Evolutionary conservation across 257 asterid genomes (phyloP).

Genomic region (Fraxinus anomala): DNA sequence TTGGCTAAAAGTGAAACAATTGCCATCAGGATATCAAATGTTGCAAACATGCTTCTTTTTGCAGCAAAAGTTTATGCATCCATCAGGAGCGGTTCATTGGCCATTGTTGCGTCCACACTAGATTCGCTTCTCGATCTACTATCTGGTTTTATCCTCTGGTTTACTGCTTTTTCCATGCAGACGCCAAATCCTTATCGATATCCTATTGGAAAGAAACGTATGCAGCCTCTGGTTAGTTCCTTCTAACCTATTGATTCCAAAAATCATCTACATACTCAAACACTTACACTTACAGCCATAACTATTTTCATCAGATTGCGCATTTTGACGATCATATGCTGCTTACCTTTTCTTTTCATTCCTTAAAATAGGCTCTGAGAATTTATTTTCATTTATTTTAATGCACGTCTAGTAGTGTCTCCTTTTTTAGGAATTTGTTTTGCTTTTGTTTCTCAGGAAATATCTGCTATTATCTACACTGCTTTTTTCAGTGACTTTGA

Average conservation of each 20-base stretch:
- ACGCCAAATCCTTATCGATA: slow-evolving; percentile 51
- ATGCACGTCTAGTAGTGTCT: neutral
- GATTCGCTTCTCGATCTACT: slow-evolving; percentile 60
- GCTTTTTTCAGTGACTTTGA: neutral
- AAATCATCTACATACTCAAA: neutral
- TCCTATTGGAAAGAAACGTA: slow-evolving; percentile 61
- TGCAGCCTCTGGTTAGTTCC: slow-evolving; percentile 63
- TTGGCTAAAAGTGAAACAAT: slow-evolving; percentile 52
- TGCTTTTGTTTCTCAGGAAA: neutral
- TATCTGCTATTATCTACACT: neutral
- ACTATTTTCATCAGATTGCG: neutral
- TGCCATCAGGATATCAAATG: slow-evolving; percentile 53
- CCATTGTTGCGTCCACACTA: slow-evolving; percentile 56
- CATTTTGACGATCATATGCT: neutral
- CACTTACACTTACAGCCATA: neutral
- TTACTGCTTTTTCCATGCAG: slow-evolving; percentile 60
- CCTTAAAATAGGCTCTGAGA: neutral
- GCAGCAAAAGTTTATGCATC: slow-evolving; percentile 60
- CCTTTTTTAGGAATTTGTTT: neutral
- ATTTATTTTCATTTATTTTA: neutral
- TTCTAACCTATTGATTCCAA: neutral
- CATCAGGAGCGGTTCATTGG: slow-evolving; percentile 51
- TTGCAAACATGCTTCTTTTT: slow-evolving; percentile 59
- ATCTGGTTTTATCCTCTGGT: slow-evolving; percentile 60
- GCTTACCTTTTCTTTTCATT: neutral